Conservation (phyloP, 1,284 basidiomycete genomes). For the Exobasidium rhododendri region DNA sequence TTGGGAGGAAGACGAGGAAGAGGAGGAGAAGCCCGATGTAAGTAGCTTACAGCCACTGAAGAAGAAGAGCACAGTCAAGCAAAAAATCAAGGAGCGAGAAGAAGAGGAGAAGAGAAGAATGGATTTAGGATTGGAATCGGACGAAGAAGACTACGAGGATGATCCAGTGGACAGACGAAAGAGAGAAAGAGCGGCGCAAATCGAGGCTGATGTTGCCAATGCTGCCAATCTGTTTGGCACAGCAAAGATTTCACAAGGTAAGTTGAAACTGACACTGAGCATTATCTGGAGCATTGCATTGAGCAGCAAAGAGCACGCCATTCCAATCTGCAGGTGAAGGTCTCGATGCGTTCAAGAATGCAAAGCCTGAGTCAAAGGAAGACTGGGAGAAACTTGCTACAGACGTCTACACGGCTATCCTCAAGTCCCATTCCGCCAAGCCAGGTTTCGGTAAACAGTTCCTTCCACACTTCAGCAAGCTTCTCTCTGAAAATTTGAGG, state of each 20-base stretch:
- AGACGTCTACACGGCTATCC: conserved; percentile 30
- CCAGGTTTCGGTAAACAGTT: conserved; percentile 52
- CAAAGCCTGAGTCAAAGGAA: conserved; percentile 43
- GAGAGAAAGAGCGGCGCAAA: conserved; percentile 43
- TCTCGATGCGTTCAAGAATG: conserved; percentile 16
- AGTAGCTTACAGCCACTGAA: conserved; percentile 29
- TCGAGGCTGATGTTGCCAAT: conserved; percentile 50
- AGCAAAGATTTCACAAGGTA: conserved; percentile 31
- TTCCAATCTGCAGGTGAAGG: conserved; percentile 11
- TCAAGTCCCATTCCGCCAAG: conserved; percentile 37
- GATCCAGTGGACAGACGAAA: conserved; percentile 31
- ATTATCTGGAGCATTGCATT: background rate
- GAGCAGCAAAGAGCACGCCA: background rate
- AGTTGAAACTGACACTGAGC: conserved; percentile 11
- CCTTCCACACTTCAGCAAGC: conserved; percentile 32
- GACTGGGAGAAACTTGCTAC: conserved; percentile 46
- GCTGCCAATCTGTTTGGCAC: conserved; percentile 48
- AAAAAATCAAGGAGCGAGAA: conserved; percentile 51
- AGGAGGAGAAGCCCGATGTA: conserved; percentile 26
- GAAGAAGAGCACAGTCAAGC: conserved; percentile 51
- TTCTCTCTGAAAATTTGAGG: conserved; percentile 30
- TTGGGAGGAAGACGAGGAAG: conserved; percentile 51
- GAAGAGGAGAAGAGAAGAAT: conserved; percentile 24
- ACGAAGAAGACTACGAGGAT: conserved; percentile 34
- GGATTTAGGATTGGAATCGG: conserved; percentile 14